Evolutionary conservation across 2,329 filamentous ascomycete species (phyloP).

Genomic region (Colletotrichum coccodes): DNA sequence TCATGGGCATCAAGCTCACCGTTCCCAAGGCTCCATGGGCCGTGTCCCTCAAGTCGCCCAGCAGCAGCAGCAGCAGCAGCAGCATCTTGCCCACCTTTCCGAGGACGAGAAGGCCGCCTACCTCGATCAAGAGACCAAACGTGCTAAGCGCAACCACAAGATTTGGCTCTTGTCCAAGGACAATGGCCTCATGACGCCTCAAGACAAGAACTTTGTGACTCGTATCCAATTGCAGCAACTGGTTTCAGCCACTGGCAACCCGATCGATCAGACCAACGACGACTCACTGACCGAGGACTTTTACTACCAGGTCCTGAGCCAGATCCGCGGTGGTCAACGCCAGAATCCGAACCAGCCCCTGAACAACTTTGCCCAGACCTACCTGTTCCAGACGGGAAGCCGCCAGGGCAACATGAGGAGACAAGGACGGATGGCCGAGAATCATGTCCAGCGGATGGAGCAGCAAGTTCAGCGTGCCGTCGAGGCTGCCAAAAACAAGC

Average conservation of each 20-base stretch:
- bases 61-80: constrained; percentile 81
- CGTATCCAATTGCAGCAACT: constrained; percentile 97
- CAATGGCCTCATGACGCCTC: constrained; percentile 97
- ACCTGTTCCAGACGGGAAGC: constrained; percentile 93
- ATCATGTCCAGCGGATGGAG: constrained; percentile 99
- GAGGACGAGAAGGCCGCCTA: constrained; percentile 88
- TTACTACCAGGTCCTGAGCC: constrained; percentile 97
- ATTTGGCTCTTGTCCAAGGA: constrained; percentile 93
- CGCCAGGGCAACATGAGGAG: constrained; percentile 80
- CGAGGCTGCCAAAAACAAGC: constrained; percentile 95
- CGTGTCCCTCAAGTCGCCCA: constrained; percentile 67
- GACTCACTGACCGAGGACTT: constrained; percentile 91
- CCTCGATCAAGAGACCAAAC: constrained; percentile 89
- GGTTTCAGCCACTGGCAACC: constrained; percentile 89
- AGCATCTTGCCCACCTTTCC: constrained; percentile 72
- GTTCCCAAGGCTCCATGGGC: constrained; percentile 67
- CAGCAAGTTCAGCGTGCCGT: constrained; percentile 98
- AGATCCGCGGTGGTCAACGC: constrained; percentile 89
- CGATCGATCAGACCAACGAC: constrained; percentile 82
- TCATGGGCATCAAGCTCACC: constrained; percentile 49
- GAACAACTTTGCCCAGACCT: constrained; percentile 97
- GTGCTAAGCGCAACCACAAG: constrained; percentile 98
- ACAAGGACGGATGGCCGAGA: constrained; percentile 86
- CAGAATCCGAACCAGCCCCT: constrained; percentile 93
- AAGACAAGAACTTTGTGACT: constrained; percentile 99